Conservation (phyloP, 2,329 filamentous ascomycete species). For the Teratosphaeria destructans region DNA sequence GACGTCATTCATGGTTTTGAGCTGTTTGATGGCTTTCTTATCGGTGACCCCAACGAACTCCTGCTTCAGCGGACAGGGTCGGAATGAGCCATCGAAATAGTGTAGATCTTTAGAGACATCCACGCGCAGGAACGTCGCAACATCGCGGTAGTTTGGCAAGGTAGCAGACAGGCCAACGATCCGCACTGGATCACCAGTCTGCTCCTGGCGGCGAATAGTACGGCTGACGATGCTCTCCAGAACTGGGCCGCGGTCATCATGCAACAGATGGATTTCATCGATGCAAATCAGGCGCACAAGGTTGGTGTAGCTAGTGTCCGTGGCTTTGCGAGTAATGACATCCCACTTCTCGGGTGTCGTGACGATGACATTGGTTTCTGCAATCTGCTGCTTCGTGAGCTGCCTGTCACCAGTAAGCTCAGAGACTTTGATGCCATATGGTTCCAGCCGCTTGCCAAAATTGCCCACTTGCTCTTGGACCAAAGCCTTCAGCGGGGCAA, state of each 20-base stretch:
- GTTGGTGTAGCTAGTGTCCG: constrained; percentile 92
- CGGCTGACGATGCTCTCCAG: constrained; percentile 93
- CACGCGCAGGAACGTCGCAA: constrained; percentile 87
- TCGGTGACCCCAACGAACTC: constrained; percentile 97
- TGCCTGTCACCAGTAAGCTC: constrained; percentile 96
- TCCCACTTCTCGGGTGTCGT: constrained; percentile 99
- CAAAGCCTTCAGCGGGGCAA: constrained; percentile 87
- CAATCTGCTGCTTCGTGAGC: constrained; percentile 95
- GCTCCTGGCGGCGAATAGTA: constrained; percentile 85
- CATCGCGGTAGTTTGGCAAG: constrained; percentile 90
- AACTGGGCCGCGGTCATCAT: constrained; percentile 94
- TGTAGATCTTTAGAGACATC: constrained; percentile 79
- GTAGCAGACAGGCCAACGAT: constrained; percentile 90
- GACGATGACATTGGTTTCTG: constrained; percentile 95
- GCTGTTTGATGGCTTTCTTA: constrained; percentile 95
- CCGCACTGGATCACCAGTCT: constrained; percentile 85
- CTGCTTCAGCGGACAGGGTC: constrained; percentile 88
- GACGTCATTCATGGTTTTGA: constrained; percentile 99
- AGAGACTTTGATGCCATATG: constrained; percentile 85
- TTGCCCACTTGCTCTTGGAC: constrained; percentile 98
- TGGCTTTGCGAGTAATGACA: constrained; percentile 95
- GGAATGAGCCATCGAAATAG: constrained; percentile 90
- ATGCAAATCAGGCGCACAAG: constrained; percentile 94
- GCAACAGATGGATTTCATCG: constrained; percentile 93
- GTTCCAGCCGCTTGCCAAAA: constrained; percentile 80